Evolutionary conservation across 2,329 filamentous ascomycete genomes (phyloP).

Genomic region (Pestalotiopsis sp.): DNA sequence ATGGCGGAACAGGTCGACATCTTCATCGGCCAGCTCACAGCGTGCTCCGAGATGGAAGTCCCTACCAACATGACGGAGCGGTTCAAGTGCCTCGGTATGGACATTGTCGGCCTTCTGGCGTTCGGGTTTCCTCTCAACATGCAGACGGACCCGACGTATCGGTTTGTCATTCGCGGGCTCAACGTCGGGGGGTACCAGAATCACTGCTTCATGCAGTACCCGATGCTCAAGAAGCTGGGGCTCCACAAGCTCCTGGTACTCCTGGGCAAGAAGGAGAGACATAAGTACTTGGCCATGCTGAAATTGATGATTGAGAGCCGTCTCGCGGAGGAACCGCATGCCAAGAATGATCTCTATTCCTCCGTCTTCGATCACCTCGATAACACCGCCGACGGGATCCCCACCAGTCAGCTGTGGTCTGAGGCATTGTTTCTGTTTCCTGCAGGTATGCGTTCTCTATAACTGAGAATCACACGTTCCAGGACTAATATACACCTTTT

Average conservation of each 20-base stretch:
- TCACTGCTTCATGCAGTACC: neutral
- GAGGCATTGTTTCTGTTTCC: constrained; percentile 12
- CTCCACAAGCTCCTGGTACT: neutral
- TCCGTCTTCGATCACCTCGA: neutral
- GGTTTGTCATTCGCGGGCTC: constrained; percentile 6
- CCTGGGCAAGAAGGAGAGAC: neutral
- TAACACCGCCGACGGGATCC: constrained; percentile 10
- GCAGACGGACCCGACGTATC: constrained; percentile 21
- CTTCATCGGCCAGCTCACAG: constrained; percentile 9
- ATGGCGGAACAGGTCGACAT: constrained; percentile 7
- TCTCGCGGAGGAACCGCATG: constrained; percentile 13
- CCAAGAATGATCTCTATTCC: constrained; percentile 21
- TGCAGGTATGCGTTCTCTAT: neutral
- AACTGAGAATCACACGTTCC: neutral
- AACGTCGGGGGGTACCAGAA: neutral
- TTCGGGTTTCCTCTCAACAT: constrained; percentile 24
- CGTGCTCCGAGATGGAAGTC: constrained; percentile 9
- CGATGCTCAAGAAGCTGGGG: neutral
- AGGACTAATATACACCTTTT: neutral
- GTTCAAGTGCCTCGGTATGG: constrained; percentile 19
- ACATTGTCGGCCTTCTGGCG: constrained; percentile 22
- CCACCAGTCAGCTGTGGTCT: neutral
- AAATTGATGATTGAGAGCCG: constrained; percentile 22
- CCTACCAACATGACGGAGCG: constrained; percentile 20
- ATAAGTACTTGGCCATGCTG: constrained; percentile 12